Base-by-base conservation (phyloP, 805 yeast species). In the Teunomyces cretensis region DNA sequence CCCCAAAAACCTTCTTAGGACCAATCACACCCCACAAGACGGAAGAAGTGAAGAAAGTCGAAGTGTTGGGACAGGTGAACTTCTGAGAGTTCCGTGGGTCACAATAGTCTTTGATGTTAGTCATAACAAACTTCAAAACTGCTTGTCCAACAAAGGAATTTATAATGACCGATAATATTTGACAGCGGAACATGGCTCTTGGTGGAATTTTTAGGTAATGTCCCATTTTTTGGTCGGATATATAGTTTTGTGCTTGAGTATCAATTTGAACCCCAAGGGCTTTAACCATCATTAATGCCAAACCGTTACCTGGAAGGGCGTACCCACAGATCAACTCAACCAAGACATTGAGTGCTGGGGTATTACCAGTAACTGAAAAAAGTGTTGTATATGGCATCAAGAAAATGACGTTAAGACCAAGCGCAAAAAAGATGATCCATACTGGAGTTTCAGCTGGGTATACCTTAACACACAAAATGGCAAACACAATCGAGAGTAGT, bases 11-110 rank as follows among this genome's bases (percentile, higher is more conserved):
- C 41, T 54, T 63, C 52, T 58, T 42, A 4, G 70, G 69, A 1
- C 87, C 88, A 53, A 83, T 73, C 58, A 62, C 74, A 40, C 86
- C 88, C 87, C 86, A 84, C 37, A 80, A 61, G 16, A 83, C 72
- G 0, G 84, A 75, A 2, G 86, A 78, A 26, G 75, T 68, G 62
- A 67, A 80, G 56, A 75, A 78, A 1, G 57, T 54, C 6, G 42
- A 55, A 6, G 63, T 51, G 26, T 43, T 44, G 33, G 67, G 64
- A 49, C 67, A 58, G 6, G 75, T 70, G 57, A 80, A 80, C 40
- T 67, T 68, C 42, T 73, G 68, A 4, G 54, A 48, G 49, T 79
- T 83, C 19, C 56, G 43, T 9, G 66, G 46, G 1, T 58, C 49
- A 59, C 88, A 83, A 43, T 57, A 60, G 39, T 52, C 63, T 9